Base-by-base conservation (phyloP, 225 moss, liverwort and hornwort species). In the Physcomitrium patens region DNA sequence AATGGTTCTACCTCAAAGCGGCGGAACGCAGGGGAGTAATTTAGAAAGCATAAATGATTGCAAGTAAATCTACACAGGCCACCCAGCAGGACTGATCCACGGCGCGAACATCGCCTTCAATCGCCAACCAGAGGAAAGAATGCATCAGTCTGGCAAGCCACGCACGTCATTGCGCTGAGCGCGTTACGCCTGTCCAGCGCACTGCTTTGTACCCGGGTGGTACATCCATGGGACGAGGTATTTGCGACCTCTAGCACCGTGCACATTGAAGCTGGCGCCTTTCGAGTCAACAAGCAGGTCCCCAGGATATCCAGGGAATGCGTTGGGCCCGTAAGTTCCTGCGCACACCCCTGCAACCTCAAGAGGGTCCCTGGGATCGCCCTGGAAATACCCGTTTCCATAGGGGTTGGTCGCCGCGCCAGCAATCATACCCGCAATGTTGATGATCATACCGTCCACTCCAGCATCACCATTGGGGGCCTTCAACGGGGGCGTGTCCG, bases 391-490 rank as follows among this genome's bases (percentile, higher is more conserved):
- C 0, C 82, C 90, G 3, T 52, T 72, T 0, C 73, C 75, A 31
- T 10, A 90, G 0, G 90, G 88, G 24, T 90, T 78, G 0, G 85
- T 87, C 18, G 23, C 52, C 0, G 81, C 77, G n/a, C 90, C 90
- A 0, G 78, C 65, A 0, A 90, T 51, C 72, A 90, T 13, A 5
- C 65, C 63, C 0, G 90, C 90, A 0, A 83, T 45, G 51, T 80
- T 87, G 58, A 90, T 88, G 8, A 90, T 77, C 85, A 88, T 56
- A 1, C 90, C 90, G 1, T 87, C 88, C 0, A 83, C 48, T 0
- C 88, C 90, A 0, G 73, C 58, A 16, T 86, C 89, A 1, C 72
- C 70, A 12, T 80, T 90, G 15, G 90, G 90, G 0, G 88, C 12
- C 72, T 81, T 83, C 31, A 89, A 18, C 0, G 86, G 75, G 4